phyloP scores from a whole-genome alignment of 805 yeast species.

The Ogataea saltuana region DNA sequence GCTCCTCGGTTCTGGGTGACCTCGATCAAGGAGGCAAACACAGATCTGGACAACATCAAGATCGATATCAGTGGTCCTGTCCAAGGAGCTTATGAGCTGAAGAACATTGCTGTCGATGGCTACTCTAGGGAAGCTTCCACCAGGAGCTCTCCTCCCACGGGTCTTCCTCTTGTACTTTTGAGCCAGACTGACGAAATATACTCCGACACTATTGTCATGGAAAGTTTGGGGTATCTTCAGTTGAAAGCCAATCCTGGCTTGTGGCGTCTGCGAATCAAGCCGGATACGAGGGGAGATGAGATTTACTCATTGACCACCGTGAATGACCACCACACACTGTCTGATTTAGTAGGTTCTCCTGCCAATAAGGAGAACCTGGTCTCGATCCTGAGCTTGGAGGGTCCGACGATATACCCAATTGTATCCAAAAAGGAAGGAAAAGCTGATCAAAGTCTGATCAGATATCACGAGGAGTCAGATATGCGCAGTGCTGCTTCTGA shows the following conservation, averaged over 20 bases:
- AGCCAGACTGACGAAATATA: conserved; percentile 21
- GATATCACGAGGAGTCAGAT: conserved; percentile 11
- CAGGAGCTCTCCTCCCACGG: conserved; percentile 43
- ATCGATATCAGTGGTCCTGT: conserved; percentile 43
- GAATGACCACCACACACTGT: too few species aligned
- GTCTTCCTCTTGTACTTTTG: conserved; percentile 48
- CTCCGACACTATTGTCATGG: conserved; percentile 71
- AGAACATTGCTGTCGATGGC: conserved; percentile 68
- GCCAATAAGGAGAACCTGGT: too few species aligned
- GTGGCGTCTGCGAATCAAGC: conserved; percentile 54
- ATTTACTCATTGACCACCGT: conserved; percentile 42
- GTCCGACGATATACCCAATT: conserved; percentile 46
- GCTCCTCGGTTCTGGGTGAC: conserved; percentile 71
- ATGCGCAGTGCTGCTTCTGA: background rate
- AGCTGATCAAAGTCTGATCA: conserved; percentile 28
- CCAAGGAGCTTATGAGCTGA: conserved; percentile 50
- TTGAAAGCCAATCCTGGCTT: conserved; percentile 71
- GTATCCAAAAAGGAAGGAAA: conserved; percentile 40
- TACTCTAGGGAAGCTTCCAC: conserved; percentile 51
- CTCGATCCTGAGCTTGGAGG: conserved; percentile 31
- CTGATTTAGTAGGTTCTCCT: too few species aligned
- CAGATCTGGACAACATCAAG: conserved; percentile 66
- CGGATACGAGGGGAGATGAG: conserved; percentile 41
- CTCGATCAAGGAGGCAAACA: conserved; percentile 46
- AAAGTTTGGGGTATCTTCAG: conserved; percentile 82